Base-by-base conservation (phyloP, 1,284 basidiomycete species). In the Coniophora puteana region DNA sequence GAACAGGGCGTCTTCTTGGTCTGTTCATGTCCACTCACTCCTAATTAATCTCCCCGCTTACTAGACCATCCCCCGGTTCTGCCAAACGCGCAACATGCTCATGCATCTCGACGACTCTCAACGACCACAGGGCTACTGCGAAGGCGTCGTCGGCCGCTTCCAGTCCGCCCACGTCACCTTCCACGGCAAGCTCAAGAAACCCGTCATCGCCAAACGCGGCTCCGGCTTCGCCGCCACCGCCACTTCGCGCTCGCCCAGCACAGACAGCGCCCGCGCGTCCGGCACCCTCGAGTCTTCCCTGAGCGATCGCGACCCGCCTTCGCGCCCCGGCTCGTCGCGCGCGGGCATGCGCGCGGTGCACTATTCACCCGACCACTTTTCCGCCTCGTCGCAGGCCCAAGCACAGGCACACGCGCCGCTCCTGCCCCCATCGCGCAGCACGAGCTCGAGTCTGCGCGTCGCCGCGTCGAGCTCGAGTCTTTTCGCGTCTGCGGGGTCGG, bases 121-220 rank as follows among this genome's bases (percentile, higher is more conserved):
- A 11, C 14, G 41, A 38, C 36, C 43, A 8, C 49, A 88, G 74
- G 89, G 89, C 0, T 86, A 85, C 52, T 96, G 93, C 58, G 93
- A 96, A 66, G 92, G 89, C 38, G 89, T 95, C 34, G 84, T 95
- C 3, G 93, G 93, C 12, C 77, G 82, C 30, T 93, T 95, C 59
- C 69, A 74, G 24, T 80, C 76, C 3, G 55, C 65, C 11, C 69
- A 85, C 48, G 89, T 95, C 10, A 71, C 67, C 14, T 89, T 93
- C 52, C 80, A 80, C 51, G 74, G 76, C 4, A 85, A 81, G 48
- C 74, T 93, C 51, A 93, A 93, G 67, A 83, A 80, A 46, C 85
- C 88, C 0, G 69, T 93, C 48, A 81, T 84, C 69, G 74, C 84
- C 2, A 85, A 85, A 56, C 76, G 87, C 23, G 47, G 52, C 16